These are phyloP conservation scores for Emericellopsis atlantica DNA, from an alignment of 2,329 filamentous ascomycete genomes.

Conservation along the genomic window DNA sequence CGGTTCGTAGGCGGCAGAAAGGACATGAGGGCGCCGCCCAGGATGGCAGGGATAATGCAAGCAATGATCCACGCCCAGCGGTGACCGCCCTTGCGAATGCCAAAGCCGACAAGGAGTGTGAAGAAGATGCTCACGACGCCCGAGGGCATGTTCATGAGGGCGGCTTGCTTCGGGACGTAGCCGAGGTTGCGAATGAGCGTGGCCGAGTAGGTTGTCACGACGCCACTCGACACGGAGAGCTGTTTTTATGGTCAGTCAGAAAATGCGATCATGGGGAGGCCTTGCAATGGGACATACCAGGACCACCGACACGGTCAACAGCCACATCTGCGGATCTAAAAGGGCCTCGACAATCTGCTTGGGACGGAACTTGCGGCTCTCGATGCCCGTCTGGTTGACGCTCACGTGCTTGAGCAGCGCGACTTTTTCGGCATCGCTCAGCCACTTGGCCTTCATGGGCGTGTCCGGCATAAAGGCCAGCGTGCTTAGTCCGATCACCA, in stretches of 20 bases:
- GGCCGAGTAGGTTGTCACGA: slow-evolving; percentile 41
- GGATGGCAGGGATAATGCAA: slow-evolving; percentile 33
- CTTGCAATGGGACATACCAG: slow-evolving; percentile 19
- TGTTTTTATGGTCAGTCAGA: slow-evolving; percentile 4
- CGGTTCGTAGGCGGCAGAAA: slow-evolving; percentile 32
- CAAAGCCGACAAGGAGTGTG: slow-evolving; percentile 32
- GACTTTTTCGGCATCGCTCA: slow-evolving; percentile 34
- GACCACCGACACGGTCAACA: slow-evolving; percentile 33
- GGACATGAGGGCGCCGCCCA: slow-evolving; percentile 39
- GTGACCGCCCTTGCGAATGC: slow-evolving; percentile 30
- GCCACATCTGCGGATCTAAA: slow-evolving; percentile 36
- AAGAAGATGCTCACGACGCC: slow-evolving; percentile 39
- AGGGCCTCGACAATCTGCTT: slow-evolving; percentile 40
- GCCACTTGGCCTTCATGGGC: slow-evolving; percentile 31
- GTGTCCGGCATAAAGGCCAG: slow-evolving; percentile 23
- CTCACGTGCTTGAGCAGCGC: slow-evolving; percentile 38
- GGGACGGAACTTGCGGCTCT: slow-evolving; percentile 37
- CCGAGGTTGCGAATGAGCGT: slow-evolving; percentile 36
- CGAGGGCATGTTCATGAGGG: slow-evolving; percentile 42
- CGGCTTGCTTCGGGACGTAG: slow-evolving; percentile 28
- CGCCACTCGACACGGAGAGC: slow-evolving; percentile 37
- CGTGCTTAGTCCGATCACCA: slow-evolving; percentile 17
- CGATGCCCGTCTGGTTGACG: slow-evolving; percentile 45
- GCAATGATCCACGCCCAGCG: slow-evolving; percentile 36
- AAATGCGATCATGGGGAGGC: neutral